These are phyloP conservation scores for Cylindrodendrum hubeiense DNA, from an alignment of 2,329 filamentous ascomycete species.

Conservation along the genomic window DNA sequence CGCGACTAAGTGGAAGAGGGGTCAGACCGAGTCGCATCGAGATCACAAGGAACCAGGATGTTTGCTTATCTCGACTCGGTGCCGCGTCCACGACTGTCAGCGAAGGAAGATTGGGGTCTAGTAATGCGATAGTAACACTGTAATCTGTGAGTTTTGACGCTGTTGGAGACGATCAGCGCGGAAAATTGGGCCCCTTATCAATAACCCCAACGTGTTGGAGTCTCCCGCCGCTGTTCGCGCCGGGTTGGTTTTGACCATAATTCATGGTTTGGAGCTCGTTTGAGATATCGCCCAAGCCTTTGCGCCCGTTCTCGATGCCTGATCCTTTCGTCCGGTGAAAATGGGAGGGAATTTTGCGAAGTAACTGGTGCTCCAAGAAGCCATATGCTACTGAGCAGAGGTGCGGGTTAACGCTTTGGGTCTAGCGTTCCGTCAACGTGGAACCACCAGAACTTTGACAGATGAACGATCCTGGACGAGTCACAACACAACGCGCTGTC, in stretches of 20 bases:
- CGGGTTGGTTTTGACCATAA: conserved; percentile 8
- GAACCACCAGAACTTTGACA: no score
- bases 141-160: not conserved
- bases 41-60: conserved; percentile 11
- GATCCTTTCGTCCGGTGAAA: not conserved
- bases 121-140: not conserved
- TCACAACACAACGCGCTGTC: no score
- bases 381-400: not conserved
- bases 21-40: not conserved
- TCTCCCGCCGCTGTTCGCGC: conserved; percentile 4
- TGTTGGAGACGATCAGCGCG: not conserved
- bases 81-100: not conserved
- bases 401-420: not conserved
- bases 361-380: no score
- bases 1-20: not conserved
- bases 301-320: conserved; percentile 1
- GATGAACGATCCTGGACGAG: no score
- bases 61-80: conserved; percentile 19
- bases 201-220: not conserved
- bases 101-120: not conserved
- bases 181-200: conserved; percentile 22
- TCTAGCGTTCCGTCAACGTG: no score
- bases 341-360: no score
- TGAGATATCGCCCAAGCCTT: no score
- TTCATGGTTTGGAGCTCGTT: no score